phyloP scores from a whole-genome alignment of 1,284 basidiomycete genomes.

The Thelephora terrestris region DNA sequence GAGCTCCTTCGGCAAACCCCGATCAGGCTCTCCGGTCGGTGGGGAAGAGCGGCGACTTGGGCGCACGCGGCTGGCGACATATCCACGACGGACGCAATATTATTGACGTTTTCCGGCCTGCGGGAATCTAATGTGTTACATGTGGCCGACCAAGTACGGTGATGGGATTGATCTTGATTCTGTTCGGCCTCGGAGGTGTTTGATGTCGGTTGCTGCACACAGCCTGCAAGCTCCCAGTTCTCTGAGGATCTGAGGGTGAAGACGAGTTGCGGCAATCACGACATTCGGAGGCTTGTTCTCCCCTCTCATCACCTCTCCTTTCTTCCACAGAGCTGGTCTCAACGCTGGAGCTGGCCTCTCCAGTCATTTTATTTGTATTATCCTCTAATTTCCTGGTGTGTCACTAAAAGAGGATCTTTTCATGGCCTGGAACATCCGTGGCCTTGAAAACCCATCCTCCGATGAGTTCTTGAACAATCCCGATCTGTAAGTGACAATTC shows the following conservation, averaged over 20 bases:
- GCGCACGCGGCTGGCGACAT: no score
- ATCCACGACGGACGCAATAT: no score
- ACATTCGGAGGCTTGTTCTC: not conserved
- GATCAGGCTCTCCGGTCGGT: not conserved
- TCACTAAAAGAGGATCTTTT: not conserved
- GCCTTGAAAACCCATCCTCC: conserved; percentile 6
- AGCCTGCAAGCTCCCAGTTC: no score
- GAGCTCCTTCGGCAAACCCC: conserved; percentile 1
- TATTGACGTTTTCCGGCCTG: no score
- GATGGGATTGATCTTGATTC: no score
- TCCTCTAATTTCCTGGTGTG: not conserved
- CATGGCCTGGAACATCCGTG: not conserved
- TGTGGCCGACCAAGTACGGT: no score
- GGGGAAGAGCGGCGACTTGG: no score
- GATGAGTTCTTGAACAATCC: conserved; percentile 15
- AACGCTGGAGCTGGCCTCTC: conserved; percentile 2
- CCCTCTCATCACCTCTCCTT: not conserved
- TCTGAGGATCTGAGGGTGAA: no score
- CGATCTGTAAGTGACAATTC: conserved; percentile 20
- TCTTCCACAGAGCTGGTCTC: conserved; percentile 9
- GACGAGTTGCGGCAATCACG: no score
- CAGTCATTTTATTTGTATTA: not conserved
- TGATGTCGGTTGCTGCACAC: no score
- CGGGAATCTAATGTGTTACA: no score
- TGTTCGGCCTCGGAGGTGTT: no score